Evolutionary conservation across 2,329 filamentous ascomycete genomes (phyloP), one percentile per base, ranked within the genome.

Genomic region (Penicillium sp.): DNA sequence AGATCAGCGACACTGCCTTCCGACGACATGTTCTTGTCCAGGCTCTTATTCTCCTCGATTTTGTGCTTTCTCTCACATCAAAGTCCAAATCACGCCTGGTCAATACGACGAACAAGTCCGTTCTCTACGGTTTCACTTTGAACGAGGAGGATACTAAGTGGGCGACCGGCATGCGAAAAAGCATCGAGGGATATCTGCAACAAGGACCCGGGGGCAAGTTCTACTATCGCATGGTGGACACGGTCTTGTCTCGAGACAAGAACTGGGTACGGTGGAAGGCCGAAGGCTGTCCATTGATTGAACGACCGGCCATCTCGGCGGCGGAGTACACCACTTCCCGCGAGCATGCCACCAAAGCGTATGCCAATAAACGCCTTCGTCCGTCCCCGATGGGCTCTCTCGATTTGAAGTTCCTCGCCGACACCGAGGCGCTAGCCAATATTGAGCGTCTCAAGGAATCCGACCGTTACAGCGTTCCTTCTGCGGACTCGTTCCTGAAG

Each of bases 241-340:
- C 93, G 13, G 93, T 99, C 33, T 84, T 99, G 31, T 91, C 91
- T 25, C 85, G 94, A 62, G 94, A 99, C 75, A 97, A 97, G 79
- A 97, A 97, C 72, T 99, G 96, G 96, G 92, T 96, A 44, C 89
- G 92, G 61, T 99, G 94, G 94, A 99, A 99, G 78, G 88, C 93
- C 59, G 92, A 97, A 73, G 91, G 88, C 65, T 99, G 94, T 72
- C 91, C 91, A 25, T 85, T 89, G 6, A 97, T 99, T 69, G 87
- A 93, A 70, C 84, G 86, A 59, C 85, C 89, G 23, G 80, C 90
- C 12, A 83, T 97, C 31, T 82, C 87, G 3, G 82, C 88, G 1
- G 77, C 84, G 29, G 83, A 88, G 47, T 93, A 92, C 71, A 75
- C 87, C 39, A 83, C 86, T 53, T 88, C 92, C 25, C 89, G 88